A percentile compares a stretch with the other conserved stretches of the same genome.
Conservation (phyloP, 2,329 filamentous ascomycete genomes). For the Pyrenochaeta sp. region DNA sequence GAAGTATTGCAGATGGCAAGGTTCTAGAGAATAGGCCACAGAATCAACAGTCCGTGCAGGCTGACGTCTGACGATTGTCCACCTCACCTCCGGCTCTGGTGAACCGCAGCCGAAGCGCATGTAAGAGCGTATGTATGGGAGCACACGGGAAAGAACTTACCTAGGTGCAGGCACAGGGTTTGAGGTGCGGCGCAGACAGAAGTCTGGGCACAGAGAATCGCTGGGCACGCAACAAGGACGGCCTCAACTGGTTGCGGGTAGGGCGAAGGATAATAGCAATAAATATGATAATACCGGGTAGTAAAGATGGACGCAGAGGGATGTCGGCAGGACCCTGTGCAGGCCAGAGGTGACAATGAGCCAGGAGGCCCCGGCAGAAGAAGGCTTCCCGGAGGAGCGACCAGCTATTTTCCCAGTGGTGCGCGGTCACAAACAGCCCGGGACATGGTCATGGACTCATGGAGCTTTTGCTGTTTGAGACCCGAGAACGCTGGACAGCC, state of each 20-base stretch:
- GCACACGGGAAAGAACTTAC: constrained; percentile 36
- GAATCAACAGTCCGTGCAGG: constrained; percentile 50
- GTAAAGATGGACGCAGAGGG: constrained; percentile 32
- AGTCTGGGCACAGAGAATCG: constrained; percentile 31
- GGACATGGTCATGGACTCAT: constrained; percentile 48
- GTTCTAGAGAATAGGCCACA: constrained; percentile 44
- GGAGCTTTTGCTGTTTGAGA: constrained; percentile 49
- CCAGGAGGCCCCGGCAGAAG: constrained; percentile 29
- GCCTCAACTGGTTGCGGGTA: constrained; percentile 28
- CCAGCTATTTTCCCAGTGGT: constrained; percentile 31
- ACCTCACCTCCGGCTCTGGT: constrained; percentile 44
- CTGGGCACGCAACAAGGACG: constrained; percentile 34
- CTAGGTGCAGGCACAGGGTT: constrained; percentile 30
- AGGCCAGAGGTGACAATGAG: constrained; percentile 34
- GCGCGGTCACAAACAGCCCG: constrained; percentile 41
- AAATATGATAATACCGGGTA: constrained; percentile 40
- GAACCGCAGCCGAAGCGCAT: constrained; percentile 44
- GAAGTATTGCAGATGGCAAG: constrained; percentile 46
- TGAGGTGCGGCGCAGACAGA: constrained; percentile 41
- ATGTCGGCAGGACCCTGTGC: constrained; percentile 36
- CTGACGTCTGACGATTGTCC: constrained; percentile 46
- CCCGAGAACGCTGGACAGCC: constrained; percentile 35
- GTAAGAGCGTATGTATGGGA: constrained; percentile 33
- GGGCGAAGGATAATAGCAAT: constrained; percentile 43
- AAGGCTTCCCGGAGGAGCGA: constrained; percentile 27